Evolutionary conservation across 139 green algal species (phyloP).

Genomic region (Mesotaenium endlicherianum): DNA sequence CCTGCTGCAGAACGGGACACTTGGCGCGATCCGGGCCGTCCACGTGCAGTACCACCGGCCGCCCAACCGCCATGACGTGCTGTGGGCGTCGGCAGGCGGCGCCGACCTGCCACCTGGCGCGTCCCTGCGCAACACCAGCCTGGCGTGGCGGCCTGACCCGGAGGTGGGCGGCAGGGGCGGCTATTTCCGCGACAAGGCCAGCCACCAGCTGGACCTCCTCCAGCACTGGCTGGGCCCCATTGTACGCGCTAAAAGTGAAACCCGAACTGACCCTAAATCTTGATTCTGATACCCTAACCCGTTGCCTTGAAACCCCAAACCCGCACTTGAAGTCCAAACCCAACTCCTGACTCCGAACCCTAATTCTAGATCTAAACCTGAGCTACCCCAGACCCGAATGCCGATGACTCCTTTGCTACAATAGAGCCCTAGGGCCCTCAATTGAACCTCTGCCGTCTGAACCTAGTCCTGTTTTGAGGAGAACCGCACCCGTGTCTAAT

Average conservation of each 20-base stretch:
- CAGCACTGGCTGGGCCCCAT: not conserved
- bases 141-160: conserved; percentile 2
- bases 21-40: conserved; percentile 20
- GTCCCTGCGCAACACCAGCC: not conserved
- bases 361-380: no score
- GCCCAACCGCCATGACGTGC: conserved; percentile 18
- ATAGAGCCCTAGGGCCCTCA: no score
- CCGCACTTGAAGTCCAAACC: no score
- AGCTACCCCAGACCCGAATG: no score
- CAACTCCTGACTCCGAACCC: no score
- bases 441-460: no score
- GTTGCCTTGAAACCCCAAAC: no score
- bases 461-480: no score
- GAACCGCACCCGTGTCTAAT: no score
- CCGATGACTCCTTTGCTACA: no score
- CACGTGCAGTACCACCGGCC: conserved; percentile 42
- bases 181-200: conserved; percentile 39
- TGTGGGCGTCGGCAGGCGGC: conserved; percentile 11
- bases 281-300: no score
- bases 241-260: not conserved
- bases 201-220: conserved; percentile 34
- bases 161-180: not conserved
- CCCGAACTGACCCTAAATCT: no score
- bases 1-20: conserved; percentile 1
- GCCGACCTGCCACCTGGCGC: conserved; percentile 12